Base-by-base conservation (phyloP, 345 rosid genomes). In the Microthlaspi erraticum region DNA sequence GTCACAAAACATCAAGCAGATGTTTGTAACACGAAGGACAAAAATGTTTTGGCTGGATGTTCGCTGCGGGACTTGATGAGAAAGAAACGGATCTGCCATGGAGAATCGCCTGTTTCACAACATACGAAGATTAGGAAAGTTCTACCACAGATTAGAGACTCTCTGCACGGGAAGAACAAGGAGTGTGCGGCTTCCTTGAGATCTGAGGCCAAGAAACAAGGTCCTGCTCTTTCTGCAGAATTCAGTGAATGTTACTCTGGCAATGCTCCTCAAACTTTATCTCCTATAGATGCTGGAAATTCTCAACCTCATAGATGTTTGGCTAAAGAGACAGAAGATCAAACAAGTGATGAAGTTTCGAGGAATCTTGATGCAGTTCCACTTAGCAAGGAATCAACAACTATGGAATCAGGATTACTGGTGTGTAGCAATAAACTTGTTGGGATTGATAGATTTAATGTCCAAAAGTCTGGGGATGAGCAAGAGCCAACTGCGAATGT, bases 1-100 rank as follows among this genome's bases (percentile, higher is more conserved):
- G 56, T 55, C 23, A 56, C 51, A 70, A 78, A 58, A 71, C 61
- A 68, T 57, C 83, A 68, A 34, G 32, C 68, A 26, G 70, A 71
- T 77, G 69, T 26, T 56, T 65, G 60, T 78, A 78, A 65, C 73
- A 51, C 45, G 36, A 64, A 33, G 42, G 81, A 79, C 68, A 66
- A 64, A 45, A 71, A 68, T 44, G 6, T 73, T 29, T 74, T 78
- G 76, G 81, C 51, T 64, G 86, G 79, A 68, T 79, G 84, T 80
- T 89, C 93, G 16, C 67, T 89, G 36, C 85, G 98, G 58, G 97
- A 91, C 71, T 77, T 93, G 87, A 93, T 91, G 97, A 85, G 97
- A 62, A 85, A 71, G 77, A 91, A 87, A 77, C 84, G 97, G 52
- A 48, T 71, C 75, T 56, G 69, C 78, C 84, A 64, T 45, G 76